Evolutionary conservation across 1,284 basidiomycete genomes (phyloP).

Genomic region (Fomes fomentarius): DNA sequence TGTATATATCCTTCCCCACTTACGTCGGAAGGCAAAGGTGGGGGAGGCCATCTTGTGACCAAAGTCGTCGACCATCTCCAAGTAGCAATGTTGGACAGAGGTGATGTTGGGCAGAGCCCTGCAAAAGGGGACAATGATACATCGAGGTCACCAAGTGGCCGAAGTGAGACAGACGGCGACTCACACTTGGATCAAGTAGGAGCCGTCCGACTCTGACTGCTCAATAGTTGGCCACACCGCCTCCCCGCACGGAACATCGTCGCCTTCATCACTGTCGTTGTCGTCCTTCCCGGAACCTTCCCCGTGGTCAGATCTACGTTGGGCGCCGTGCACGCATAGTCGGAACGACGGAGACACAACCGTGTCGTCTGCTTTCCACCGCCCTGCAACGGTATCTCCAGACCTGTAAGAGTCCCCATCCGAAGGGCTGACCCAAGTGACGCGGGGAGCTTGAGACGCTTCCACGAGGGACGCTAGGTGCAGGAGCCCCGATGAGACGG

Average conservation of each 20-base stretch:
- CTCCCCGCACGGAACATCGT: slow-evolving; percentile 38
- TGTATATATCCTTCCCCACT: slow-evolving; percentile 27
- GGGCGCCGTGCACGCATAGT: slow-evolving; percentile 24
- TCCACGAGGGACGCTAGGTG: slow-evolving; percentile 1
- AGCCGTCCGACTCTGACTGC: slow-evolving; percentile 33
- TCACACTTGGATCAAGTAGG: slow-evolving; percentile 34
- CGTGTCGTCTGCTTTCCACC: slow-evolving; percentile 30
- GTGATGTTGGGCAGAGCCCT: slow-evolving; percentile 41
- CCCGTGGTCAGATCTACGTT: not conserved
- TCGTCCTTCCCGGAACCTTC: slow-evolving; percentile 3
- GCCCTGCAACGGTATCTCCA: slow-evolving; percentile 34
- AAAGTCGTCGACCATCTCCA: slow-evolving; percentile 46
- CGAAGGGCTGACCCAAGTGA: slow-evolving; percentile 35
- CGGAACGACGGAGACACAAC: slow-evolving; percentile 34
- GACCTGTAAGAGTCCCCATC: slow-evolving; percentile 32
- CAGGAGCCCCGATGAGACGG: slow-evolving; percentile 15
- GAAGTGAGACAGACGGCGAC: too few species aligned
- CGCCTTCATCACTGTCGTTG: not conserved
- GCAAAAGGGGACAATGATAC: not conserved
- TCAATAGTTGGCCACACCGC: slow-evolving; percentile 42
- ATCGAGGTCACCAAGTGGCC: too few species aligned
- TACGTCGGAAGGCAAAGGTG: slow-evolving; percentile 44
- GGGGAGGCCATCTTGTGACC: slow-evolving; percentile 42
- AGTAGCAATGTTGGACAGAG: slow-evolving; percentile 32
- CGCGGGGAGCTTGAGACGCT: slow-evolving; percentile 7